A percentile compares a stretch with the other conserved stretches of the same genome.
phyloP scores from a whole-genome alignment of 2,329 filamentous ascomycete genomes.

The Fusarium brevicatenulatum region DNA sequence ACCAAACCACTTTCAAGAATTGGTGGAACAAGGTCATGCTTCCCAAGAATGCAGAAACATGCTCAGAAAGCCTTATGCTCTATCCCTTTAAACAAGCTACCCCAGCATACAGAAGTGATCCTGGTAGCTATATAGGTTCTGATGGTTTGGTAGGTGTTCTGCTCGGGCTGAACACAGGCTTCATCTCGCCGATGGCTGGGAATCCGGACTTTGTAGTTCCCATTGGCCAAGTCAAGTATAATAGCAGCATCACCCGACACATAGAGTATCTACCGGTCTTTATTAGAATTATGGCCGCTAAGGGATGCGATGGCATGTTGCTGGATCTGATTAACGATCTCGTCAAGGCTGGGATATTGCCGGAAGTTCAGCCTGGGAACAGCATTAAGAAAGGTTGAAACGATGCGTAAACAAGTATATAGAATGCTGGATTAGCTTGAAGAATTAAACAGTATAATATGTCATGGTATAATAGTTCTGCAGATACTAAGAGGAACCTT shows the following conservation, averaged over 20 bases:
- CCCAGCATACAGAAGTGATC: not conserved
- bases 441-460: no score
- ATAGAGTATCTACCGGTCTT: not conserved
- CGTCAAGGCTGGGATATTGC: not conserved
- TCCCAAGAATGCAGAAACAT: not conserved
- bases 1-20: not conserved
- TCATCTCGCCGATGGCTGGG: not conserved
- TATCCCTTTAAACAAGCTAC: not conserved
- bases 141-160: not conserved
- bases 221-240: not conserved
- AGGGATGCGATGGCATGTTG: not conserved
- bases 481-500: no score
- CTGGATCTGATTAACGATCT: not conserved
- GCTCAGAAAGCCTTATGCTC: not conserved
- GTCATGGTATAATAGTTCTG: no score
- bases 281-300: not conserved
- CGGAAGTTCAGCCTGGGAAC: not conserved
- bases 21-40: not conserved
- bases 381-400: no score
- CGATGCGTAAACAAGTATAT: no score
- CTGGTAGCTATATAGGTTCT: not conserved
- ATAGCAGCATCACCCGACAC: not conserved
- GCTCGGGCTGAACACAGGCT: not conserved
- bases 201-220: not conserved
- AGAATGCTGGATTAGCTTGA: no score